These are phyloP conservation scores for Pleurozium schreberi DNA, from an alignment of 225 moss, liverwort and hornwort species.

Conservation along the genomic window DNA sequence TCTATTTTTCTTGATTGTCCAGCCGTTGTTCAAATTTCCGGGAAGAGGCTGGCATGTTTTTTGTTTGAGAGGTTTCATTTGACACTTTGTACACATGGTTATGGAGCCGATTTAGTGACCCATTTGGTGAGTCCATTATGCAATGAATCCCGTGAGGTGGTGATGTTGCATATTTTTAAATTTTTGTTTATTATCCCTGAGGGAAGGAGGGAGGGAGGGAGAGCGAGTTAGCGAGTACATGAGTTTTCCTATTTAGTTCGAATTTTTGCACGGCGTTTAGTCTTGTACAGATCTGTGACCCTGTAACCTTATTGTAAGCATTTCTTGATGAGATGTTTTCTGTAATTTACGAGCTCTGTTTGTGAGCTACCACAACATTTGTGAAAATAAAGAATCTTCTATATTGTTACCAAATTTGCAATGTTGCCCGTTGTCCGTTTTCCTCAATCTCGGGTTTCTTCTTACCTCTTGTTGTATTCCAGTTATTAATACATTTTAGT, in stretches of 20 bases:
- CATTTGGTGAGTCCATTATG: slow-evolving; percentile 16
- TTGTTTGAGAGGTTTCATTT: slow-evolving; percentile 30
- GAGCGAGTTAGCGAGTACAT: background rate
- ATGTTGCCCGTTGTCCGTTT: too few relatives aligned
- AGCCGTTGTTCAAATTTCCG: slow-evolving; percentile 29
- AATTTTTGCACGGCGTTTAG: slow-evolving; percentile 67
- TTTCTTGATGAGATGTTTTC: slow-evolving; percentile 34
- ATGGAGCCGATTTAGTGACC: slow-evolving; percentile 42
- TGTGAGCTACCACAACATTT: slow-evolving; percentile 71
- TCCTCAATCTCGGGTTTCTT: background rate
- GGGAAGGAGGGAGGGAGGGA: background rate
- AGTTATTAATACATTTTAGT: too few relatives aligned
- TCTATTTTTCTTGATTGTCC: slow-evolving; percentile 3
- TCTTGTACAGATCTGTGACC: slow-evolving; percentile 93
- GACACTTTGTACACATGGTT: slow-evolving; percentile 66
- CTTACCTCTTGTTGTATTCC: too few relatives aligned
- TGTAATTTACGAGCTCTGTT: slow-evolving; percentile 70
- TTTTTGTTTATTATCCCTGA: slow-evolving; percentile 39
- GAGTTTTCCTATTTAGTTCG: slow-evolving; percentile 54
- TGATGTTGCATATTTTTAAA: slow-evolving; percentile 16
- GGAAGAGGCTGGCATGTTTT: slow-evolving; percentile 50
- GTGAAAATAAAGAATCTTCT: slow-evolving; percentile 61
- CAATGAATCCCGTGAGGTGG: slow-evolving; percentile 3
- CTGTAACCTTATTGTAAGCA: slow-evolving; percentile 89
- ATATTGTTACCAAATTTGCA: background rate